Evolutionary conservation across 176 grass and related monocot species (phyloP).

Genomic region (Leersia perrieri): DNA sequence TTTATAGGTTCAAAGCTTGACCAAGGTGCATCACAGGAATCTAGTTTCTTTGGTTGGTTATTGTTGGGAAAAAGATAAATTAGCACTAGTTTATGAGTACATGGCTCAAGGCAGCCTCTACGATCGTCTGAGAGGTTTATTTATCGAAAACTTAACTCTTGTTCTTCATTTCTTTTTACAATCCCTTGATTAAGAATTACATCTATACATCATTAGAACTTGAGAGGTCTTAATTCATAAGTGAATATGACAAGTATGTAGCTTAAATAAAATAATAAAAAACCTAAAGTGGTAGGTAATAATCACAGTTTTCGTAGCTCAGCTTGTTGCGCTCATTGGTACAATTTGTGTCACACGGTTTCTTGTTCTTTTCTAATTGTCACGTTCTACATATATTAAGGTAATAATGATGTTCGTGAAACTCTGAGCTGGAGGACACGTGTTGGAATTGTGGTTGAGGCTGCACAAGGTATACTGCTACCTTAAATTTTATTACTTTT

Average conservation of each 20-base stretch:
- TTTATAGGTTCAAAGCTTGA: constrained; percentile 12
- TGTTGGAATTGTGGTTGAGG: constrained; percentile 11
- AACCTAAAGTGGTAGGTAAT: neutral
- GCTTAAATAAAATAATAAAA: neutral
- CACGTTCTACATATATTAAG: constrained; percentile 1
- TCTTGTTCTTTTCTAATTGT: neutral
- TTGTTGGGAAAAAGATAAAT: neutral
- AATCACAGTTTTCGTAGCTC: too few species aligned
- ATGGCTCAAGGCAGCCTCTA: constrained; percentile 18
- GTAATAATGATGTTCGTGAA: neutral
- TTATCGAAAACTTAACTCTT: too few species aligned
- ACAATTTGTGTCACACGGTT: neutral
- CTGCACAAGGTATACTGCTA: constrained; percentile 27
- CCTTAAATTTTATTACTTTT: too few species aligned
- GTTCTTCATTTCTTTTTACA: too few species aligned
- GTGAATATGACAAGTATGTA: neutral
- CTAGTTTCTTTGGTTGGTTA: constrained; percentile 30
- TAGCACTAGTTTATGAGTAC: constrained; percentile 38
- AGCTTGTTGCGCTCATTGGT: too few species aligned
- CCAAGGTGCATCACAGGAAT: constrained; percentile 26
- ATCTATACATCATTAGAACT: too few species aligned
- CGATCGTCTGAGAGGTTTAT: constrained; percentile 3
- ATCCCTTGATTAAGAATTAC: too few species aligned
- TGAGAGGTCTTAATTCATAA: too few species aligned
- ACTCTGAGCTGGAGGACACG: constrained; percentile 23